These are phyloP conservation scores for Xylaria palmicola DNA, from an alignment of 495 filamentous ascomycete genomes.

Conservation along the genomic window DNA sequence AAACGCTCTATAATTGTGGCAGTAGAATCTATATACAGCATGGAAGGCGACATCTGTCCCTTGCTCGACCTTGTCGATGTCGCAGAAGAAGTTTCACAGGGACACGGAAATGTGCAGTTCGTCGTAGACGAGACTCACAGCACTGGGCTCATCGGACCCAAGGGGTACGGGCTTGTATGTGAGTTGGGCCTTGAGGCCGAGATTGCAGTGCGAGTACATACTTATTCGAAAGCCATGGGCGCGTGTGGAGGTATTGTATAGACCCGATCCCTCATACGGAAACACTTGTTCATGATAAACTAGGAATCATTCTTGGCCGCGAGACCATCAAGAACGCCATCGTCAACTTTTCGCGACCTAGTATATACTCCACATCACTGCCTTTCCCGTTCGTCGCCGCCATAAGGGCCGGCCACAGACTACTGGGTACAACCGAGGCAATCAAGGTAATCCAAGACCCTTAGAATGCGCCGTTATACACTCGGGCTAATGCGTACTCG, in stretches of 20 bases:
- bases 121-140: constrained; percentile 67
- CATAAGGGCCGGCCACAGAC: constrained; percentile 2
- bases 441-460: neutral
- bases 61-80: constrained; percentile 51
- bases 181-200: constrained; percentile 56
- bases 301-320: constrained; percentile 13
- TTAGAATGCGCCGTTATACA: neutral
- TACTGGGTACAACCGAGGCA: neutral
- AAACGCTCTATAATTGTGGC: constrained; percentile 46
- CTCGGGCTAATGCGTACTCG: neutral
- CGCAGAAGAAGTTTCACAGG: constrained; percentile 42
- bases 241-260: constrained; percentile 64
- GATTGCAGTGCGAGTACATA: constrained; percentile 52
- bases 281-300: too few relatives aligned
- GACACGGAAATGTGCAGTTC: constrained; percentile 53
- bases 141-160: constrained; percentile 56
- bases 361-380: constrained; percentile 5
- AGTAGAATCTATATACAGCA: constrained; percentile 65
- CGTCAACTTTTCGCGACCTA: constrained; percentile 7
- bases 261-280: too few relatives aligned
- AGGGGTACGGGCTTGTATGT: constrained; percentile 58
- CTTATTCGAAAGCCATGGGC: constrained; percentile 62
- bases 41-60: constrained; percentile 67
- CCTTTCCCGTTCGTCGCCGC: constrained; percentile 12
- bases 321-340: neutral